Percentiles rank a stretch among this genome's conserved stretches.
phyloP scores from a whole-genome alignment of 1,284 basidiomycete genomes.

The Cutaneotrichosporon dermatis region DNA sequence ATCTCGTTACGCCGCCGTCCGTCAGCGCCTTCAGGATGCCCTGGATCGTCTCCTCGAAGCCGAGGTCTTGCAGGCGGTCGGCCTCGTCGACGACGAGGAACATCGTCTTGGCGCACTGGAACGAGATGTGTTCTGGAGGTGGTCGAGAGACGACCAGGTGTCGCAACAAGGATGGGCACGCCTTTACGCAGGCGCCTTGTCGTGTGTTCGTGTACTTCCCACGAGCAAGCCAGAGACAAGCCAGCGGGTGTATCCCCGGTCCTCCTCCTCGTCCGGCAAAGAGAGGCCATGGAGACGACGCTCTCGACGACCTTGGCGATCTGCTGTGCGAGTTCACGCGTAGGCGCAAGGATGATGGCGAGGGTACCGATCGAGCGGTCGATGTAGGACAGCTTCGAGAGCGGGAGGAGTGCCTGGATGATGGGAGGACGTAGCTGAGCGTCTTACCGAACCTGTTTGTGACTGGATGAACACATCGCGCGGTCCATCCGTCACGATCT shows the following conservation, averaged over 20 bases:
- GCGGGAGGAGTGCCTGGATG: conserved; percentile 83
- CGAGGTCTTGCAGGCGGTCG: conserved; percentile 74
- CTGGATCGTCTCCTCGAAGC: conserved; percentile 61
- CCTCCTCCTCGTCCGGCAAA: conserved; percentile 30
- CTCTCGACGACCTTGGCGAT: conserved; percentile 69
- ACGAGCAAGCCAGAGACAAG: conserved; percentile 88
- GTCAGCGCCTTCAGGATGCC: conserved; percentile 84
- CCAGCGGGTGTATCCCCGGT: conserved; percentile 73
- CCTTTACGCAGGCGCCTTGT: conserved; percentile 71
- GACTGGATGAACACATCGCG: conserved; percentile 93
- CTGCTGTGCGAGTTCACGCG: conserved; percentile 94
- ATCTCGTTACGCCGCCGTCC: conserved; percentile 69
- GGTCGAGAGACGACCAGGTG: conserved; percentile 67
- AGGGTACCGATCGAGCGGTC: conserved; percentile 83
- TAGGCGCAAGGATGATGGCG: conserved; percentile 86
- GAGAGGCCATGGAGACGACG: conserved; percentile 68
- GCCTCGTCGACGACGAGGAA: conserved; percentile 98
- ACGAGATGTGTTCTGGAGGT: conserved; percentile 79
- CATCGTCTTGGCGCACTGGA: conserved; percentile 86
- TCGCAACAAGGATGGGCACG: conserved; percentile 66
- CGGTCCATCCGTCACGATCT: conserved; percentile 13
- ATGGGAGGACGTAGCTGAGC: conserved; percentile 87
- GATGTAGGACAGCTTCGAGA: conserved; percentile 81
- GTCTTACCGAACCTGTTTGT: conserved; percentile 98
- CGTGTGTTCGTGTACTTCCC: conserved; percentile 67